Evolutionary conservation across 2,329 filamentous ascomycete genomes (phyloP).

Genomic region (Claviceps pusilla): DNA sequence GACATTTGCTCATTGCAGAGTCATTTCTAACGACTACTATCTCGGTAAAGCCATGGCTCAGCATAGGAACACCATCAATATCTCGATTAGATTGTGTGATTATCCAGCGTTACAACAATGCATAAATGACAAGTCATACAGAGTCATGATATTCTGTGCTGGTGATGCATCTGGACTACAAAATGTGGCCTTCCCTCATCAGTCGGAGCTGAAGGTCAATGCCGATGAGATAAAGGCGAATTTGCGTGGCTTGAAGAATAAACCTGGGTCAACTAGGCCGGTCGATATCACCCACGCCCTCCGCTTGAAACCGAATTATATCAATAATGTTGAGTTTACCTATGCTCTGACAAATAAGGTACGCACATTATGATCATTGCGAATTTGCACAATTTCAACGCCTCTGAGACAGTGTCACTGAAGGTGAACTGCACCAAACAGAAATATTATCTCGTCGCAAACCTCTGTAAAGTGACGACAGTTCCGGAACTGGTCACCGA

Average conservation of each 20-base stretch:
- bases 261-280: constrained; percentile 83
- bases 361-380: constrained; percentile 17
- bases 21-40: constrained; percentile 6
- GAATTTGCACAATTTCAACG: neutral
- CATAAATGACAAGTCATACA: constrained; percentile 43
- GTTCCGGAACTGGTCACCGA: constrained; percentile 56
- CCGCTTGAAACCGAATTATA: constrained; percentile 52
- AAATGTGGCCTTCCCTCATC: constrained; percentile 79
- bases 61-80: constrained; percentile 32
- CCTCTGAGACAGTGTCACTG: neutral
- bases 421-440: constrained; percentile 20
- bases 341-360: constrained; percentile 87
- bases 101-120: constrained; percentile 39
- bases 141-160: constrained; percentile 75
- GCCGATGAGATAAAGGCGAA: constrained; percentile 82
- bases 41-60: constrained; percentile 36
- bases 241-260: constrained; percentile 85
- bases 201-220: constrained; percentile 87
- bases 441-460: constrained; percentile 59
- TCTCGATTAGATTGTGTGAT: constrained; percentile 34
- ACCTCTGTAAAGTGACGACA: constrained; percentile 59
- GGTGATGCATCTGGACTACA: constrained; percentile 46
- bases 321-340: constrained; percentile 69
- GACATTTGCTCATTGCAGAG: constrained; percentile 15
- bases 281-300: constrained; percentile 76